Percentiles rank a stretch among this genome's conserved stretches.
phyloP scores from a whole-genome alignment of 2,329 filamentous ascomycete genomes.

The Fusarium veterinarium region DNA sequence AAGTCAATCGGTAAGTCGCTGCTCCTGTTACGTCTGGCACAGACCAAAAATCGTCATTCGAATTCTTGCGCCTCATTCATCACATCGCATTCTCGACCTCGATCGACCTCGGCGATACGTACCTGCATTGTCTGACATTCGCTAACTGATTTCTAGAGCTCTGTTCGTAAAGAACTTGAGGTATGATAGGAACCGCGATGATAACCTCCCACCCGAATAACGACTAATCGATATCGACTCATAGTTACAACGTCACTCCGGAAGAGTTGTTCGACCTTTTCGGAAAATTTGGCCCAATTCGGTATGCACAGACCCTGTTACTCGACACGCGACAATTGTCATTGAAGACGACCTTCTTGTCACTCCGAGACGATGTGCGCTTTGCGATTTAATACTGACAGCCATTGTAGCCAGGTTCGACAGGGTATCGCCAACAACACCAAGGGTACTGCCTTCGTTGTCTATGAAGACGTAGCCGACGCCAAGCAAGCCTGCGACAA shows the following conservation, averaged over 20 bases:
- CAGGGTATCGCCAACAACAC: constrained; percentile 97
- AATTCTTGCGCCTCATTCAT: constrained; percentile 21
- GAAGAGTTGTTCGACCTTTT: constrained; percentile 99
- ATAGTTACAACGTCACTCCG: constrained; percentile 96
- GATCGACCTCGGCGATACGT: background rate
- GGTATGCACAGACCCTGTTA: constrained; percentile 67
- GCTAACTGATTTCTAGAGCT: constrained; percentile 73
- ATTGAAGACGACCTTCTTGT: constrained; percentile 8
- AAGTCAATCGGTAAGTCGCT: constrained; percentile 87
- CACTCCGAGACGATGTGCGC: constrained; percentile 11
- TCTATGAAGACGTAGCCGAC: constrained; percentile 99
- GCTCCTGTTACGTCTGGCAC: background rate
- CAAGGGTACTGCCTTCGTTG: constrained; percentile 98
- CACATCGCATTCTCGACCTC: constrained; percentile 16
- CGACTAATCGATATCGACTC: constrained; percentile 66
- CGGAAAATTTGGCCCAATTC: constrained; percentile 95
- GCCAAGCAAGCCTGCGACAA: constrained; percentile 99
- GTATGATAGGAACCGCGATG: constrained; percentile 60
- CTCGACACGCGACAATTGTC: constrained; percentile 3
- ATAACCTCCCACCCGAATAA: constrained; percentile 13
- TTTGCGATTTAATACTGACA: constrained; percentile 36
- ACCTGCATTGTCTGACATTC: constrained; percentile 10
- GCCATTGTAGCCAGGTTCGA: constrained; percentile 83
- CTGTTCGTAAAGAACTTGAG: constrained; percentile 99
- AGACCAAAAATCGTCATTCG: constrained; percentile 20